Conservation (phyloP, 2,329 filamentous ascomycete genomes). For the Aotearoamyces nothofagi region DNA sequence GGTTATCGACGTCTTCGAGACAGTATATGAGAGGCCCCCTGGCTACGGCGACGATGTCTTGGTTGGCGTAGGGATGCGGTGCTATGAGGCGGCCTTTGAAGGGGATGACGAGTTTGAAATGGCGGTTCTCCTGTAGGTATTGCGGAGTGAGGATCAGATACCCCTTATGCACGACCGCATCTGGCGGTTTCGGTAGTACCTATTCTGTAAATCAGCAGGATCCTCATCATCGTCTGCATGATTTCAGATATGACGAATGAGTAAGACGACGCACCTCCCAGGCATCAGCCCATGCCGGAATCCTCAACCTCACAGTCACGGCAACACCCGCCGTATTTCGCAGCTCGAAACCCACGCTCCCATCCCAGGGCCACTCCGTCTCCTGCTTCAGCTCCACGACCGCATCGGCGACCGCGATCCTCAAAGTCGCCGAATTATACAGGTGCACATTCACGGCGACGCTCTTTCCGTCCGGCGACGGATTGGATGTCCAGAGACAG, state of each 20-base stretch:
- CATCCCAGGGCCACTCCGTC: constrained; percentile 39
- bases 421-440: constrained; percentile 30
- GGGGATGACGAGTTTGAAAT: constrained; percentile 29
- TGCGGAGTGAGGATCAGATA: constrained; percentile 30
- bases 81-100: constrained; percentile 31
- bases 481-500: constrained; percentile 32
- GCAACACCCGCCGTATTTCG: constrained; percentile 15
- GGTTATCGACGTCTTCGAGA: constrained; percentile 41
- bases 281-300: constrained; percentile 33
- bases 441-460: constrained; percentile 34
- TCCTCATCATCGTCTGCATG: constrained; percentile 1
- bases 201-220: constrained; percentile 1
- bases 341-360: constrained; percentile 29
- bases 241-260: background rate
- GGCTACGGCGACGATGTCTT: constrained; percentile 35
- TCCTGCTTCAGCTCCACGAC: constrained; percentile 27
- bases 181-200: constrained; percentile 5
- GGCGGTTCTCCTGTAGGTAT: constrained; percentile 24
- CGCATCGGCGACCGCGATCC: constrained; percentile 20
- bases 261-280: constrained; percentile 10
- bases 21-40: constrained; percentile 46
- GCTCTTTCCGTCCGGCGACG: constrained; percentile 12
- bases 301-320: constrained; percentile 29
- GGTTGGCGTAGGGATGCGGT: constrained; percentile 40
- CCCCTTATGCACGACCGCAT: constrained; percentile 25